These are phyloP conservation scores for Miamiensis avidus DNA, from an alignment of 169 alveolate species.

Conservation along the genomic window DNA sequence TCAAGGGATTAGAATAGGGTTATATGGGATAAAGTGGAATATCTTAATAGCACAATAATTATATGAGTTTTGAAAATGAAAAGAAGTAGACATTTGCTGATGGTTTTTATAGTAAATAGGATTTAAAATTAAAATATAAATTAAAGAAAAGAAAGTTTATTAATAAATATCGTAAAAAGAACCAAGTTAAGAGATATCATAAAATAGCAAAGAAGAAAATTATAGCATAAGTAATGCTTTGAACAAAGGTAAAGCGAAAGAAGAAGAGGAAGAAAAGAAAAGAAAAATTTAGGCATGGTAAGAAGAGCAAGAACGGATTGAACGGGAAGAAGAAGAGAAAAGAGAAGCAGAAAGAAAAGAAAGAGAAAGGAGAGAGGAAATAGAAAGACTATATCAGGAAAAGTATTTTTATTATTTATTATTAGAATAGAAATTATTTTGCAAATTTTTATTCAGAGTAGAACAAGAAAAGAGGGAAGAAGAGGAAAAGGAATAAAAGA, in stretches of 20 bases:
- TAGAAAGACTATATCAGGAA: background rate
- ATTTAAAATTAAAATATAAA: too few species aligned
- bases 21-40: background rate
- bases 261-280: constrained; percentile 6
- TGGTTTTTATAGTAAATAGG: background rate
- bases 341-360: background rate
- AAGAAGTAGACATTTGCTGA: background rate
- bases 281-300: background rate
- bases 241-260: constrained; percentile 12
- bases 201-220: background rate
- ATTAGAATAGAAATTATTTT: constrained; percentile 3
- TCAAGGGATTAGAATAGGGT: background rate
- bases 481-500: constrained; percentile 10
- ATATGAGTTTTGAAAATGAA: background rate
- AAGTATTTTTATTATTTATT: background rate
- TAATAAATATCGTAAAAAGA: background rate
- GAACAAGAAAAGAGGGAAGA: constrained; percentile 4
- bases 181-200: background rate
- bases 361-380: background rate
- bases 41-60: background rate
- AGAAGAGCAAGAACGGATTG: constrained; percentile 9
- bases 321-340: constrained; percentile 17
- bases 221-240: constrained; percentile 4
- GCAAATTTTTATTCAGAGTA: constrained; percentile 1
- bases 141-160: too few species aligned